Evolutionary conservation across 495 filamentous ascomycete species (phyloP).

Genomic region (Delitschia confertaspora): DNA sequence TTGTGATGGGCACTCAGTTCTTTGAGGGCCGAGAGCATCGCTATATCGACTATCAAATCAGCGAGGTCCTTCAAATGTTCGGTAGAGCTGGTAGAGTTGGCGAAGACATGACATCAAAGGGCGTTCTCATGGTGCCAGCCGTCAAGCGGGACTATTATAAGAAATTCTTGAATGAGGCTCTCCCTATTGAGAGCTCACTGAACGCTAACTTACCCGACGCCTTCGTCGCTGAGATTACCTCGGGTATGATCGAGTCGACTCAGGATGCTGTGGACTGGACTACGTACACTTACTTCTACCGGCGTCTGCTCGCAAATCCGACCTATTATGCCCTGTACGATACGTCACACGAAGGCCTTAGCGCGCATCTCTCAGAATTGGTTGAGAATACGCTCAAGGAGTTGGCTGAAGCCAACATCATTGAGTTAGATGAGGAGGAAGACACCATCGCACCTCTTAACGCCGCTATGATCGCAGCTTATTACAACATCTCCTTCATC

Average conservation of each 20-base stretch:
- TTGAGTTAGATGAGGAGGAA: constrained; percentile 94
- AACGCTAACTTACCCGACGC: constrained; percentile 87
- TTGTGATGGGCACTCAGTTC: constrained; percentile 98
- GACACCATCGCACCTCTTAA: constrained; percentile 85
- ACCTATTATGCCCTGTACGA: constrained; percentile 91
- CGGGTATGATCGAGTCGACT: constrained; percentile 82
- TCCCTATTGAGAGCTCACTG: constrained; percentile 91
- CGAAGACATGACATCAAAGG: constrained; percentile 71
- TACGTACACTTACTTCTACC: constrained; percentile 98
- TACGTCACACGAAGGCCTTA: constrained; percentile 84
- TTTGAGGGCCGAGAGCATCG: constrained; percentile 95
- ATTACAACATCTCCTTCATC: constrained; percentile 98
- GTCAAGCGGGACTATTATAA: constrained; percentile 96
- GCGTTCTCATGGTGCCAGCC: constrained; percentile 87
- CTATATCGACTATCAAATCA: constrained; percentile 93
- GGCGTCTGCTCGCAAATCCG: constrained; percentile 90
- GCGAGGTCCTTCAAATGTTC: constrained; percentile 99
- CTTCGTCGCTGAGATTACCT: constrained; percentile 94
- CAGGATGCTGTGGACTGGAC: constrained; percentile 98
- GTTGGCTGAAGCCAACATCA: constrained; percentile 84
- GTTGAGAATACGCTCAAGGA: constrained; percentile 91
- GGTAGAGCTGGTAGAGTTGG: constrained; percentile 77
- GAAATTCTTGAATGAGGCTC: constrained; percentile 94
- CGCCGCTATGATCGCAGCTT: constrained; percentile 93
- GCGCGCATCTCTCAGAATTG: constrained; percentile 87